A percentile compares a stretch with the other conserved stretches of the same genome.
Conservation (phyloP, 306 rosid species). For the Lablab purpureus region DNA sequence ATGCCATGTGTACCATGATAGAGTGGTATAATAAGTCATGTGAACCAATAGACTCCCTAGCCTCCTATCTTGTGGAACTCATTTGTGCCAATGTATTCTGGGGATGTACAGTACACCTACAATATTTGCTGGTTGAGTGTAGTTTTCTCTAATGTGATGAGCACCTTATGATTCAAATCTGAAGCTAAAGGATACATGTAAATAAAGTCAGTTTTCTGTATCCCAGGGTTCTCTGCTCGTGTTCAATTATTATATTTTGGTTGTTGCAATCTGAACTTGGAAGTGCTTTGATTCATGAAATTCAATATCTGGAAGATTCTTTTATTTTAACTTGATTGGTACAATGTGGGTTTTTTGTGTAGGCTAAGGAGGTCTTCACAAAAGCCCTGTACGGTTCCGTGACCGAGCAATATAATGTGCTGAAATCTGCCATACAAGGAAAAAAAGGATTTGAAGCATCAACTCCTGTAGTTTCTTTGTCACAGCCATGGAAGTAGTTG, state of each 20-base stretch:
- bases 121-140: slow-evolving; percentile 27
- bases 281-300: slow-evolving; percentile 26
- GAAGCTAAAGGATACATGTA: slow-evolving; percentile 30
- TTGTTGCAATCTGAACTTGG: slow-evolving; percentile 8
- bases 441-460: slow-evolving; percentile 75
- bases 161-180: background rate
- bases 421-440: slow-evolving; percentile 76
- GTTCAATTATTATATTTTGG: background rate
- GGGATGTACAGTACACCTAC: slow-evolving; percentile 1
- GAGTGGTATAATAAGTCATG: slow-evolving; percentile 9
- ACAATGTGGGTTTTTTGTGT: slow-evolving; percentile 46
- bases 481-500: slow-evolving; percentile 88
- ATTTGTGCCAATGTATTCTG: background rate
- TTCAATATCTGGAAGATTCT: slow-evolving; percentile 24
- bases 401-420: slow-evolving; percentile 78
- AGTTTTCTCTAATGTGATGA: slow-evolving; percentile 26
- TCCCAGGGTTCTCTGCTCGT: slow-evolving; percentile 26
- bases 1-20: background rate
- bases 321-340: slow-evolving; percentile 37
- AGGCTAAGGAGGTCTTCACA: slow-evolving; percentile 80
- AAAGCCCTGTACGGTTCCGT: slow-evolving; percentile 67
- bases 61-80: slow-evolving; percentile 16
- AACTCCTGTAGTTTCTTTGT: slow-evolving; percentile 67
- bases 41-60: slow-evolving; percentile 28
- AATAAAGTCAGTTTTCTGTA: slow-evolving; percentile 23